phyloP scores from a whole-genome alignment of 768 basidiomycete genomes.

The Mycena amicta region DNA sequence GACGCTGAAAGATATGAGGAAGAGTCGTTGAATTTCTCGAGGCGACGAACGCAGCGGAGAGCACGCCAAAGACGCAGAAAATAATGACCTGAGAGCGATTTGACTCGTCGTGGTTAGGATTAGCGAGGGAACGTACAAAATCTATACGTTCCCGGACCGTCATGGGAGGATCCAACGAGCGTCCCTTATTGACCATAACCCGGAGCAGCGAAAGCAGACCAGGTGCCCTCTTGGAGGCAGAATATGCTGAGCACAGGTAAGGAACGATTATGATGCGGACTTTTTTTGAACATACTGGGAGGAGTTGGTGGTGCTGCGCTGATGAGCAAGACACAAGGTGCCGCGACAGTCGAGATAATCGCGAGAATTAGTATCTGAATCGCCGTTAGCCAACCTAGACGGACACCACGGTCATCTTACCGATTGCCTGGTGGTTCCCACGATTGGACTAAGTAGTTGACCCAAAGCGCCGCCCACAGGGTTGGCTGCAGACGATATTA shows the following conservation, averaged over 20 bases:
- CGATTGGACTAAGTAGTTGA: constrained; percentile 70
- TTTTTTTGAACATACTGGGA: constrained; percentile 55
- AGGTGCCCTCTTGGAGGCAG: constrained; percentile 63
- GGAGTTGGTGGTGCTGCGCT: constrained; percentile 68
- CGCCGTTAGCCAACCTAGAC: too few relatives aligned
- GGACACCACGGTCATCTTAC: too few relatives aligned
- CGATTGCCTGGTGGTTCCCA: constrained; percentile 56
- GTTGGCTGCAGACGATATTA: constrained; percentile 49
- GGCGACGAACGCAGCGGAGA: constrained; percentile 61
- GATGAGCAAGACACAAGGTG: constrained; percentile 64
- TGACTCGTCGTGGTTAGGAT: neutral
- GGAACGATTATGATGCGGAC: neutral
- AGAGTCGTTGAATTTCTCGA: neutral
- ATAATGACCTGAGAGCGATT: constrained; percentile 40
- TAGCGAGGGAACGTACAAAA: constrained; percentile 38
- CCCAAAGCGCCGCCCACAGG: constrained; percentile 75
- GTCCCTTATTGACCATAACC: constrained; percentile 51
- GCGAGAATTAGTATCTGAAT: constrained; percentile 72
- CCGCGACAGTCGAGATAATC: constrained; percentile 65
- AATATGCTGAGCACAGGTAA: constrained; percentile 50
- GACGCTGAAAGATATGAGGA: constrained; percentile 38
- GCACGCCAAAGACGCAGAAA: constrained; percentile 58
- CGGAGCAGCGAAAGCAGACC: constrained; percentile 55
- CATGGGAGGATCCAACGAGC: constrained; percentile 56
- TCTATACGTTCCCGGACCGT: constrained; percentile 67